Evolutionary conservation across 257 asterid species (phyloP), one percentile per base, ranked within the genome.

Genomic region (Avicennia marina): DNA sequence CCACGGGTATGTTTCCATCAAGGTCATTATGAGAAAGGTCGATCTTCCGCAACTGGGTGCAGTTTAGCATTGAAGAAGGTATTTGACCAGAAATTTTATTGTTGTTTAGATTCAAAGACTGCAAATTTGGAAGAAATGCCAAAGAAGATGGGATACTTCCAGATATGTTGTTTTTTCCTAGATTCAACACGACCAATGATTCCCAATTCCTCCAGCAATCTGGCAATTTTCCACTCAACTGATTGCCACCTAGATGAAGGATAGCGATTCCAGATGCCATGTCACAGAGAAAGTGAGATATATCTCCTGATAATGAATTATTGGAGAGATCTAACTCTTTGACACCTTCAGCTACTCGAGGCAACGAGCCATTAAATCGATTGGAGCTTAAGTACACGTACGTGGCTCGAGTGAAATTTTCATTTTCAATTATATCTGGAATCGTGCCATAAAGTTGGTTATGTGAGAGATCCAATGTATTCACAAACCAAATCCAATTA

Each of bases 191-290:
- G 57, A 46, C 60, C 41, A 22, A 79, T 73, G 12, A 56, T 13
- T 44, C 8, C 5, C 9, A 65, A 27, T 5, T 1, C 4, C 32
- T 71, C 72, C 69, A 74, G 31, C 79, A 74, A 34, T 68, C 69
- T 0, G 81, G 81, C 15, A 74, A 38, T 52, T 69, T 58, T 15
- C 71, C 71, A 2, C 53, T 63, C 24, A 72, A 47, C 10, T 2
- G 50, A 59, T 79, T 79, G 46, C 58, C 46, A 7, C 63, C 74
- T 0, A 75, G 58, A 47, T 59, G 45, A 18, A 79, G 76, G 13
- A 53, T 16, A 41, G n/a, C n/a, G n/a, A n/a, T n/a, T 10, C 4
- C 11, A 66, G 18, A 3, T 1, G 2, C 27, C n/a, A n/a, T n/a
- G n/a, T n/a, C 33, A 29, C 33, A 29, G 7, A 29, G 11, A 19